Evolutionary conservation across 768 basidiomycete species (phyloP), one percentile per base, ranked within the genome.

Genomic region (Lentinula aciculospora): DNA sequence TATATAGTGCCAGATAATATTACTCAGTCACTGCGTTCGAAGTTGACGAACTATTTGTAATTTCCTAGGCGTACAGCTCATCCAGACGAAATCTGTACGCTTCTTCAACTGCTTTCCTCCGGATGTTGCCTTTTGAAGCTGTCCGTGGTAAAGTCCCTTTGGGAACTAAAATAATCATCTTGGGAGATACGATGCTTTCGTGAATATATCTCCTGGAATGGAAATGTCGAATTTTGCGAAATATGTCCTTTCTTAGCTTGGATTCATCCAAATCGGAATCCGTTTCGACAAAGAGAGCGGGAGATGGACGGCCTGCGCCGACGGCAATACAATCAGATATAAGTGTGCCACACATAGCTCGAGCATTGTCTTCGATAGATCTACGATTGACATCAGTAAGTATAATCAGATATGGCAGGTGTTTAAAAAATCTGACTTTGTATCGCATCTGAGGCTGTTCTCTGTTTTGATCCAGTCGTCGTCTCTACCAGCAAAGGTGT

Each of bases 391-490:
- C 10, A 40, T 53, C 28, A 15, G 21, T 34, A 1, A 56, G n/a
- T 37, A 37, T n/a, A 34, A 46, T 9, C 27, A 48, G 55, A 37
- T 53, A 32, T 27, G 28, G 63, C 50, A 58, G 51, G 40, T 51
- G 23, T 29, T 54, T 27, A 17, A 55, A 34, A 7, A 29, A 74
- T n/a, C 76, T 31, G 70, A 80, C 78, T 82, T 84, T 50, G 89
- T 89, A 65, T 92, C 89, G 64, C 89, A 90, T 53, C 89, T 81
- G 60, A 90, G 72, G 65, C 88, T 85, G 66, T 82, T 88, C 66
- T 88, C 85, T 37, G 84, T 85, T 73, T 91, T 92, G 68, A 92
- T 91, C 89, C 89, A 90, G 69, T 92, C 89, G 63, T 92, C 89
- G 60, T 89, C 82, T 40, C 89, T 81, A 25, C 89, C 89, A 36